Percentiles rank a stretch among this genome's conserved stretches.
Conservation (phyloP, 1,284 basidiomycete genomes). For the Uromyces viciae-fabae region DNA sequence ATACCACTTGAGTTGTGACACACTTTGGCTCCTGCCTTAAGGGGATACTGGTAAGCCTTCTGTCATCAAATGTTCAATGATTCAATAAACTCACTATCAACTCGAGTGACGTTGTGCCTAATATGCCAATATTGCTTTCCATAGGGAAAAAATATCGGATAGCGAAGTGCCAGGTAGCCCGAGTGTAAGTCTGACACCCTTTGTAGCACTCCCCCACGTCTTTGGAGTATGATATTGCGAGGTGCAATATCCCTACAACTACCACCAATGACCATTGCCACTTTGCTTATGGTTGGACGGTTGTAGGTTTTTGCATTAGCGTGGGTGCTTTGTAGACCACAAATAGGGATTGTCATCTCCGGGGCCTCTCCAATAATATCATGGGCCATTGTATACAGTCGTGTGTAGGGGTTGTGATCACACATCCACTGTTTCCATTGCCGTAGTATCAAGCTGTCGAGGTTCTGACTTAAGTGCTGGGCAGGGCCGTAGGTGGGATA, state of each 20-base stretch:
- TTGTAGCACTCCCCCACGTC: background rate
- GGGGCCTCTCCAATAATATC: background rate
- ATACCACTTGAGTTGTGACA: slow-evolving; percentile 5
- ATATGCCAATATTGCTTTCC: slow-evolving; percentile 21
- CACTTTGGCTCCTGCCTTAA: too few relatives aligned
- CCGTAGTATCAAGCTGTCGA: background rate
- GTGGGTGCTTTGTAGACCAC: background rate
- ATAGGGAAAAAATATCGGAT: slow-evolving; percentile 15
- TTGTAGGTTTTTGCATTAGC: background rate
- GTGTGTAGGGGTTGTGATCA: background rate
- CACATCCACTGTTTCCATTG: background rate
- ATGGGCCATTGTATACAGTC: background rate
- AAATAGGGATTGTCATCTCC: too few relatives aligned
- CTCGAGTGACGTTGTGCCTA: too few relatives aligned
- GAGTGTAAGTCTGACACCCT: background rate
- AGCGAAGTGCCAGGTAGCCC: slow-evolving; percentile 1
- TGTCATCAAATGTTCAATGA: too few relatives aligned
- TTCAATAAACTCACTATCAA: too few relatives aligned
- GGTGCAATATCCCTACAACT: background rate
- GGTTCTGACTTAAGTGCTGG: background rate
- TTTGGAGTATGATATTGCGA: background rate
- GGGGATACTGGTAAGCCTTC: background rate
- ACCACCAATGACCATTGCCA: background rate
- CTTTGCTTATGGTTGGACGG: background rate
- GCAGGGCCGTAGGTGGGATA: background rate